Conservation (phyloP, 176 grass and related monocot species). For the Puya raimondii region DNA sequence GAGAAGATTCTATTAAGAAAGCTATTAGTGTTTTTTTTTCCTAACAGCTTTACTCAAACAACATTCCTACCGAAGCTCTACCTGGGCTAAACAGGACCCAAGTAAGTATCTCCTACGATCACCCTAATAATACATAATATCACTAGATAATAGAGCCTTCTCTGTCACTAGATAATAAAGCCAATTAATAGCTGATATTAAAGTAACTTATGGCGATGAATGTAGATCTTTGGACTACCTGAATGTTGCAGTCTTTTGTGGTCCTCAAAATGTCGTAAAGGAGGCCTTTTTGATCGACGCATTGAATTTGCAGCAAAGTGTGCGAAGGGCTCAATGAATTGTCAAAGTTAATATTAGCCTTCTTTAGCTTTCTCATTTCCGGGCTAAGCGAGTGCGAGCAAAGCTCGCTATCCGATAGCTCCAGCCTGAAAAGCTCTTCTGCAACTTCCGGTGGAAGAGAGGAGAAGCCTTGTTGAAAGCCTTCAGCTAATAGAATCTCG, state of each 20-base stretch:
- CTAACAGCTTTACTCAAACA: no score
- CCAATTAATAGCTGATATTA: not conserved
- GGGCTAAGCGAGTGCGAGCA: conserved; percentile 36
- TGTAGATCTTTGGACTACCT: conserved; percentile 30
- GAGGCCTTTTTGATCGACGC: conserved; percentile 85
- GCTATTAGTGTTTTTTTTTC: no score
- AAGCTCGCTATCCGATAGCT: conserved; percentile 56
- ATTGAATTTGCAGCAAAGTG: conserved; percentile 76
- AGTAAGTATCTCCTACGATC: no score
- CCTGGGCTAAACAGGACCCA: no score
- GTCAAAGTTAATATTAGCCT: conserved; percentile 63
- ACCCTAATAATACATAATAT: no score
- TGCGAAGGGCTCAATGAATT: conserved; percentile 58
- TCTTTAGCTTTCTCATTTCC: conserved; percentile 68
- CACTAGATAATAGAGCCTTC: no score
- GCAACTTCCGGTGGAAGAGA: conserved; percentile 57
- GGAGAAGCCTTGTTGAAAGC: conserved; percentile 85
- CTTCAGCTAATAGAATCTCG: conserved; percentile 55
- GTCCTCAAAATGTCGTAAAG: conserved; percentile 92
- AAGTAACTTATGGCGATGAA: not conserved
- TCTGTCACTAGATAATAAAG: not conserved
- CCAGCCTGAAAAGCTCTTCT: conserved; percentile 59
- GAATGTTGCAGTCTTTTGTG: conserved; percentile 71
- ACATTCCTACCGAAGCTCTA: no score
- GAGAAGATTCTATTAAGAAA: no score